These are phyloP conservation scores for Crithidia fasciculata DNA, from an alignment of 208 protist genomes.

Conservation along the genomic window DNA sequence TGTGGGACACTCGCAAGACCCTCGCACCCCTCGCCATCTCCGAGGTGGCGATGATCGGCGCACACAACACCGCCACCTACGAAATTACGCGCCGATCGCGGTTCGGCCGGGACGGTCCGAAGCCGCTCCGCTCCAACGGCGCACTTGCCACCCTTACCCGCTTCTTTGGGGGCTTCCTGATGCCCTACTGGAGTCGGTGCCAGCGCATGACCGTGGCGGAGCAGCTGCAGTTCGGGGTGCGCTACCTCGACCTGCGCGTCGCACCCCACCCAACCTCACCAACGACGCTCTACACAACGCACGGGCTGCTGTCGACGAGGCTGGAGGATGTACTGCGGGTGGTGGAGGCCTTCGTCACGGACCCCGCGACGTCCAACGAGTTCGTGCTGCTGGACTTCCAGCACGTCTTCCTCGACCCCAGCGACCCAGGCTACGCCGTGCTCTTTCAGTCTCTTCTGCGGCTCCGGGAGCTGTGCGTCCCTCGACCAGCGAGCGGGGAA, in stretches of 20 bases:
- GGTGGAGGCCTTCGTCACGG: conserved; percentile 36
- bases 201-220: conserved; percentile 47
- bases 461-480: conserved; percentile 38
- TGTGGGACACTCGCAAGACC: conserved; percentile 40
- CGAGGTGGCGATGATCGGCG: conserved; percentile 42
- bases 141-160: conserved; percentile 19
- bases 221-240: conserved; percentile 56
- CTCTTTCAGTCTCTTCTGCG: conserved; percentile 37
- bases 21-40: conserved; percentile 41
- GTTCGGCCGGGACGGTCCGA: conserved; percentile 49
- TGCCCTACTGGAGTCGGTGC: conserved; percentile 48
- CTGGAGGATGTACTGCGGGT: conserved; percentile 33
- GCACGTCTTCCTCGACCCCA: conserved; percentile 37
- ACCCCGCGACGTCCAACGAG: conserved; percentile 29
- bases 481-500: conserved; percentile 7
- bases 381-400: conserved; percentile 65
- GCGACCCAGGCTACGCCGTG: conserved; percentile 11
- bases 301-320: conserved; percentile 40
- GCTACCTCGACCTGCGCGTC: conserved; percentile 59
- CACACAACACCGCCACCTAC: conserved; percentile 59
- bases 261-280: conserved; percentile 7
- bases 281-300: conserved; percentile 40
- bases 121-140: conserved; percentile 16
- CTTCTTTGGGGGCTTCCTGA: conserved; percentile 28
- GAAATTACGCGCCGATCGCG: conserved; percentile 27